These are phyloP conservation scores for Acephala macrosclerotiorum DNA, from an alignment of 2,329 filamentous ascomycete species.

Conservation along the genomic window DNA sequence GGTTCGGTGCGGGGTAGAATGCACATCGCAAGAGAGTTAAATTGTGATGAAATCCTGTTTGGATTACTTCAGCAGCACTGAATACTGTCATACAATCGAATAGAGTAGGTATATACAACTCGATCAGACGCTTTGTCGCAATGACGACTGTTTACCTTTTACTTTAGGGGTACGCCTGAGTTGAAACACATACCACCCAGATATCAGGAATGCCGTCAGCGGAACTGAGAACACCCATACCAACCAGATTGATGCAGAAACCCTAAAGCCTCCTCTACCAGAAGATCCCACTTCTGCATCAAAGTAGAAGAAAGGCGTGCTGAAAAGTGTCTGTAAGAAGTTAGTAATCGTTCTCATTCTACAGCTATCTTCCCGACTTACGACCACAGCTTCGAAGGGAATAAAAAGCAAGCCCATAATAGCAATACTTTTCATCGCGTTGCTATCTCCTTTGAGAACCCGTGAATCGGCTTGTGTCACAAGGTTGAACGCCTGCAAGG, in stretches of 20 bases:
- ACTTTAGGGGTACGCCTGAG: too few species aligned
- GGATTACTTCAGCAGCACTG: too few species aligned
- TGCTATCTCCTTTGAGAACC: slow-evolving; percentile 42
- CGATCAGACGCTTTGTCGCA: too few species aligned
- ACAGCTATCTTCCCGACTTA: background rate
- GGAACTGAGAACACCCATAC: background rate
- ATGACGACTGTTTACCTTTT: too few species aligned
- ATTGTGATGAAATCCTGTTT: too few species aligned
- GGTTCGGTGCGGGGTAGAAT: too few species aligned
- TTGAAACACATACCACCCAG: background rate
- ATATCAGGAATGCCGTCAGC: background rate
- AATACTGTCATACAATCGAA: too few species aligned
- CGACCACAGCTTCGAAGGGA: slow-evolving; percentile 36
- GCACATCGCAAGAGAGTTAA: too few species aligned
- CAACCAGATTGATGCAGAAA: background rate
- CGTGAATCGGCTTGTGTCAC: slow-evolving; percentile 16
- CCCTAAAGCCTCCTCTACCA: background rate
- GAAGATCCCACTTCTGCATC: too few species aligned
- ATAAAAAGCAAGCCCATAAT: slow-evolving; percentile 50
- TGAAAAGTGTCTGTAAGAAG: background rate
- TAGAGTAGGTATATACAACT: too few species aligned
- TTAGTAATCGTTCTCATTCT: background rate
- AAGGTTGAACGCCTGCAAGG: slow-evolving; percentile 16
- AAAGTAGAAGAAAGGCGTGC: background rate
- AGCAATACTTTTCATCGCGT: slow-evolving; percentile 49